Conservation (phyloP, 495 filamentous ascomycete genomes). For the Penicillium tannophilum region DNA sequence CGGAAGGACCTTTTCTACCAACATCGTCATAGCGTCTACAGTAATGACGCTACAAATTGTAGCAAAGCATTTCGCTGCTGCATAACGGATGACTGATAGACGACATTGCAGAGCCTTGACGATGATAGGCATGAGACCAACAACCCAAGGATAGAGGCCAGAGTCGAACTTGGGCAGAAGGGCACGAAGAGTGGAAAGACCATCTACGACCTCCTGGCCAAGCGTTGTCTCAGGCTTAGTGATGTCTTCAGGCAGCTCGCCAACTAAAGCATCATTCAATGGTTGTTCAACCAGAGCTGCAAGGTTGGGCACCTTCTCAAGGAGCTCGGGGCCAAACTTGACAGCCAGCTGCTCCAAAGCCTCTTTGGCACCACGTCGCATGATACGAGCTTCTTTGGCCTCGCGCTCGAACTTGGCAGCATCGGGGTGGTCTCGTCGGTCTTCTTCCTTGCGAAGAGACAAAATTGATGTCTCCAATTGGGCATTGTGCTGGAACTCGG, state of each 20-base stretch:
- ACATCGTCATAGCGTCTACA: conserved; percentile 90
- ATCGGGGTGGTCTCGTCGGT: conserved; percentile 88
- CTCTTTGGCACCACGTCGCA: conserved; percentile 89
- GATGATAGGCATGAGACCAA: conserved; percentile 81
- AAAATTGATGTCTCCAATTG: conserved; percentile 75
- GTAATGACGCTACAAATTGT: conserved; percentile 96
- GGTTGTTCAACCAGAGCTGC: conserved; percentile 77
- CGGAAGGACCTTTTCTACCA: conserved; percentile 91
- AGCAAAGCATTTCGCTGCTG: conserved; percentile 95
- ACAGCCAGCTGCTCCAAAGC: conserved; percentile 83
- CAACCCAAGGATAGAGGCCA: conserved; percentile 73
- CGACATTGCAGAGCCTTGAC: conserved; percentile 82
- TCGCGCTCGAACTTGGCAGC: conserved; percentile 86
- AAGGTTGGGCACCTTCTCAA: conserved; percentile 80
- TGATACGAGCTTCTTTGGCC: conserved; percentile 81
- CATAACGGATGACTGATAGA: conserved; percentile 90
- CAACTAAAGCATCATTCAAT: conserved; percentile 69
- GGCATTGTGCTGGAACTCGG: conserved; percentile 83
- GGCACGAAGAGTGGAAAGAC: conserved; percentile 86
- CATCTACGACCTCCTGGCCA: conserved; percentile 92
- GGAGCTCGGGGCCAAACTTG: conserved; percentile 74
- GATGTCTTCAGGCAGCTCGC: conserved; percentile 71
- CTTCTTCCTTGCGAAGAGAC: conserved; percentile 94
- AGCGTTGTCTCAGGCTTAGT: conserved; percentile 66
- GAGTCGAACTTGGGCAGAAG: conserved; percentile 80